phyloP scores from a whole-genome alignment of 441 rosid species.

The Syzygium malaccense region DNA sequence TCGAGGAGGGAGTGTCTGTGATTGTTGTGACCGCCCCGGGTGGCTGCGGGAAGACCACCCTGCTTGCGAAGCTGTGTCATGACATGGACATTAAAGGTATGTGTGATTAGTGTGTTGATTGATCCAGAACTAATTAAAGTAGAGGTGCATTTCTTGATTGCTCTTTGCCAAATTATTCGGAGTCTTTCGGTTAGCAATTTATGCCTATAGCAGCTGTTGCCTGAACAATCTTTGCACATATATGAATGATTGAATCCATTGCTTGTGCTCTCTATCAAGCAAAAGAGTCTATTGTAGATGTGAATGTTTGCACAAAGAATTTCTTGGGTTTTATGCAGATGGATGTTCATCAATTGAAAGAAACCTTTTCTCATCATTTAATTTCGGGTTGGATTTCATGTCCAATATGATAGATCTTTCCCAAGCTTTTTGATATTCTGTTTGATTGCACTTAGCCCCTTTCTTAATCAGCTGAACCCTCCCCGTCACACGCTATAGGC shows the following conservation, averaged over 20 bases:
- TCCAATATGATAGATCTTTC: not conserved
- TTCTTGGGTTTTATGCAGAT: not conserved
- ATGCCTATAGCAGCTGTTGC: not conserved
- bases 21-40: not conserved
- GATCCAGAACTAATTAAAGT: not conserved
- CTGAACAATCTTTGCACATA: no score
- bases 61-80: not conserved
- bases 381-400: not conserved
- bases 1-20: not conserved
- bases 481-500: not conserved
- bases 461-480: not conserved
- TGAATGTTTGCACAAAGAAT: no score
- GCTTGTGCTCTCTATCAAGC: not conserved
- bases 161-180: not conserved
- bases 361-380: not conserved
- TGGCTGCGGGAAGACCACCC: not conserved
- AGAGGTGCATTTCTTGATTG: not conserved
- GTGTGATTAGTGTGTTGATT: not conserved
- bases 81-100: not conserved
- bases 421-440: not conserved
- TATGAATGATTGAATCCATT: not conserved
- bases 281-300: not conserved
- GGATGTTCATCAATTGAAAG: not conserved
- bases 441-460: not conserved
- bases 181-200: not conserved